Evolutionary conservation across 768 basidiomycete genomes (phyloP).

Genomic region (Tephrocybe sp.): DNA sequence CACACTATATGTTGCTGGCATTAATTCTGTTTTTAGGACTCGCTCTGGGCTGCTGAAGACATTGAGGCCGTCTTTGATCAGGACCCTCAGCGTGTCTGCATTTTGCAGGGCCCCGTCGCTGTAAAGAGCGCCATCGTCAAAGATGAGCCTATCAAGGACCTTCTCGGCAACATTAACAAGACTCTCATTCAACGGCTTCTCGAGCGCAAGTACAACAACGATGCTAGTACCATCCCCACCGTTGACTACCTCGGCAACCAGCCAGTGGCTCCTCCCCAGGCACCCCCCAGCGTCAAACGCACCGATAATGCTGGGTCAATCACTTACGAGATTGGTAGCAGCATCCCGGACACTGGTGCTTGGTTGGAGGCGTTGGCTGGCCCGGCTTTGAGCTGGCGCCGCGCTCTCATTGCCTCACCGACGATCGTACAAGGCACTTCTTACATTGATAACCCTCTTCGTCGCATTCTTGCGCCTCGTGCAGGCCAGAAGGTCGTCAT

Average conservation of each 20-base stretch:
- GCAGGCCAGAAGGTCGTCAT: conserved; percentile 76
- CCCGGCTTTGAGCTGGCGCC: conserved; percentile 77
- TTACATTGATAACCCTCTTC: conserved; percentile 87
- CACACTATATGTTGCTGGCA: not conserved
- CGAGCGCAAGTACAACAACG: conserved; percentile 72
- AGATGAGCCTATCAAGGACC: conserved; percentile 91
- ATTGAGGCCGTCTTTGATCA: conserved; percentile 99
- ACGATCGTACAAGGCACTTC: conserved; percentile 85
- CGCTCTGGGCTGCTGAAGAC: conserved; percentile 96
- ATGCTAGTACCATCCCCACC: conserved; percentile 70
- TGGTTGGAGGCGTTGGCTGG: conserved; percentile 91
- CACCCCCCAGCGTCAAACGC: conserved; percentile 38
- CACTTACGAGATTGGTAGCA: conserved; percentile 47
- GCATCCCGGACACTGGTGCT: conserved; percentile 54
- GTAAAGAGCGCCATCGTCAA: conserved; percentile 83
- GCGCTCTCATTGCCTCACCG: conserved; percentile 76
- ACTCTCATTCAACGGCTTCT: conserved; percentile 77
- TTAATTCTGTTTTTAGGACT: conserved; percentile 55
- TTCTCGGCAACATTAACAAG: conserved; percentile 85
- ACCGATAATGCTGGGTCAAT: conserved; percentile 41
- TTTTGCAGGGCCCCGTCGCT: conserved; percentile 95
- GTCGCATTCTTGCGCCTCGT: conserved; percentile 83
- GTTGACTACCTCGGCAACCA: conserved; percentile 75
- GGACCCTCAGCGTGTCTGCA: conserved; percentile 97
- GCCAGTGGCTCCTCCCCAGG: conserved; percentile 31